Percentiles rank a stretch among this genome's conserved stretches.
These are phyloP conservation scores for Fusarium nodosum DNA, from an alignment of 2,329 filamentous ascomycete genomes.

Conservation along the genomic window DNA sequence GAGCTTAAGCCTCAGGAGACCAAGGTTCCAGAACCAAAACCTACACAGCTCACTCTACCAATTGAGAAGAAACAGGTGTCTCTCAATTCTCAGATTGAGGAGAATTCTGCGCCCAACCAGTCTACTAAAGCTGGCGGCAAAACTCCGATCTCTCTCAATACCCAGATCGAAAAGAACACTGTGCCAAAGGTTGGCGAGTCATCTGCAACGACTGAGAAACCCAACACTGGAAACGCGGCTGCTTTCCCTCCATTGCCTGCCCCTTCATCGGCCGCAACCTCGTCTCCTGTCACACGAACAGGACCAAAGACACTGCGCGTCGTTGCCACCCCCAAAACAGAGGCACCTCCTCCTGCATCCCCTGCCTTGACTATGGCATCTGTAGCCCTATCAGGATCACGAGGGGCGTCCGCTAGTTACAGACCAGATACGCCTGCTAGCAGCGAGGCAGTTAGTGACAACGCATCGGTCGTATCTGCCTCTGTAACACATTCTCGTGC, in stretches of 20 bases:
- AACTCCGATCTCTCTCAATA: constrained; percentile 62
- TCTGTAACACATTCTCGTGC: constrained; percentile 77
- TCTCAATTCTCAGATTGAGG: constrained; percentile 65
- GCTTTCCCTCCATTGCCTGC: constrained; percentile 66
- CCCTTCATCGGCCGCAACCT: constrained; percentile 59
- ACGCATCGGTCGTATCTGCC: constrained; percentile 78
- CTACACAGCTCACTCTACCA: constrained; percentile 10
- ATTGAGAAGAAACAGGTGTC: constrained; percentile 54
- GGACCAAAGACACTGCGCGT: constrained; percentile 77
- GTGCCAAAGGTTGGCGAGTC: constrained; percentile 51
- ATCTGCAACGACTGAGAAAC: constrained; percentile 52
- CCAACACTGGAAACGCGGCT: constrained; percentile 51
- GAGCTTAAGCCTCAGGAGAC: constrained; percentile 32
- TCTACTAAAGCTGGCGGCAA: constrained; percentile 32
- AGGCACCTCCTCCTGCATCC: constrained; percentile 62
- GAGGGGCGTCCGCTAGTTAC: constrained; percentile 55
- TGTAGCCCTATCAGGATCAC: constrained; percentile 50
- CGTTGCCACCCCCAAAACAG: constrained; percentile 74
- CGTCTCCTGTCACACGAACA: constrained; percentile 65
- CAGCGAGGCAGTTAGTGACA: constrained; percentile 83
- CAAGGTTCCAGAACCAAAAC: constrained; percentile 34
- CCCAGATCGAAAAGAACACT: constrained; percentile 60
- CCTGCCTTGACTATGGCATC: constrained; percentile 52
- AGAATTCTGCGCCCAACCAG: constrained; percentile 46
- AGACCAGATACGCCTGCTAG: constrained; percentile 76